phyloP scores from a whole-genome alignment of 805 yeast genomes.

The Candida peoriensis region DNA sequence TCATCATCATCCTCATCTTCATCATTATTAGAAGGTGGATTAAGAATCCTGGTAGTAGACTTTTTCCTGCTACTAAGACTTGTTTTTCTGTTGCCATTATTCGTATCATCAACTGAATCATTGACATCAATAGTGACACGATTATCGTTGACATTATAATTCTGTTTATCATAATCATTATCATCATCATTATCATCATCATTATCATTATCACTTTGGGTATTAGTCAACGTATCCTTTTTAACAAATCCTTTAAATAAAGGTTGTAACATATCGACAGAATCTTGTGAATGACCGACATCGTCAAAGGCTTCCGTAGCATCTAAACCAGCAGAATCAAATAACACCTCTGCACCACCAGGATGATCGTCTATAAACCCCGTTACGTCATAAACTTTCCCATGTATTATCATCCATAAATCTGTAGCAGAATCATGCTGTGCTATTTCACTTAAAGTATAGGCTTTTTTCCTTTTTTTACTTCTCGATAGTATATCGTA shows the following conservation, averaged over 20 bases:
- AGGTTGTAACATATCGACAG: constrained; percentile 65
- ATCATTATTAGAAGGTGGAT: no score
- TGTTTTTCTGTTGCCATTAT: background rate
- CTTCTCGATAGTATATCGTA: no score
- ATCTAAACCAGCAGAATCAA: constrained; percentile 71
- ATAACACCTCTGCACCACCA: constrained; percentile 60
- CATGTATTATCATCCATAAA: constrained; percentile 80
- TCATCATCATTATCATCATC: constrained; percentile 1
- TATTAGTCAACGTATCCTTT: constrained; percentile 3
- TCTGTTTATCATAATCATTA: background rate
- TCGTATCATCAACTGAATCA: constrained; percentile 3
- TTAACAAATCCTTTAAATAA: constrained; percentile 76
- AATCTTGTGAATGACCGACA: constrained; percentile 96
- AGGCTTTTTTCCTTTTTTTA: no score
- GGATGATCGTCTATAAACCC: constrained; percentile 70
- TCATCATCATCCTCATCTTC: constrained; percentile 3
- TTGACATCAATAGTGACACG: background rate
- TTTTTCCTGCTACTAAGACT: no score
- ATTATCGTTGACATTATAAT: background rate
- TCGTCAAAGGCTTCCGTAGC: constrained; percentile 85
- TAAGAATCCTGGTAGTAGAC: no score
- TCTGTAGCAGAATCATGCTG: constrained; percentile 30
- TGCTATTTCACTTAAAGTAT: constrained; percentile 14
- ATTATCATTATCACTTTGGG: background rate
- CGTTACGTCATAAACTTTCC: constrained; percentile 73